Evolutionary conservation across 805 yeast species (phyloP).

Genomic region (Nakazawaea wyomingensis): DNA sequence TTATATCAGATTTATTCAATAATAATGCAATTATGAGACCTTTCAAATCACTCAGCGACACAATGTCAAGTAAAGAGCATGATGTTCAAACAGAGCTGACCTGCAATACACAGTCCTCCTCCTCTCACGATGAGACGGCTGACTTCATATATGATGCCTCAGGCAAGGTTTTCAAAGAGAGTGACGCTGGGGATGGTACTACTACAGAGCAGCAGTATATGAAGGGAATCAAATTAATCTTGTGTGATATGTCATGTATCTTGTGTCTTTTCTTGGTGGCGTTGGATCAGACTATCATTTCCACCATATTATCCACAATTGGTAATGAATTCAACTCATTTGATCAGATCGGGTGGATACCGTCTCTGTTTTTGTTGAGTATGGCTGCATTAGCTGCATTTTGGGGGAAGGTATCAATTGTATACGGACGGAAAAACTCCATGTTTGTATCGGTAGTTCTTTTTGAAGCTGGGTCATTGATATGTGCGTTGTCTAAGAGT

Average conservation of each 20-base stretch:
- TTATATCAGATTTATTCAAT: too few species aligned
- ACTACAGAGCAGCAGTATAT: slow-evolving; percentile 23
- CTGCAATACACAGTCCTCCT: not conserved
- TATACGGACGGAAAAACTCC: slow-evolving; percentile 51
- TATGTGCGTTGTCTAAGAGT: slow-evolving; percentile 47
- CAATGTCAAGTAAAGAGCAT: not conserved
- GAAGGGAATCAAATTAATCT: slow-evolving; percentile 18
- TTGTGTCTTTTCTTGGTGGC: slow-evolving; percentile 29
- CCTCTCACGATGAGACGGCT: not conserved
- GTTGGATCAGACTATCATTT: slow-evolving; percentile 55
- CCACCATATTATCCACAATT: slow-evolving; percentile 44
- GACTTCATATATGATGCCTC: slow-evolving; percentile 4
- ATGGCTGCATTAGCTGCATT: slow-evolving; percentile 47
- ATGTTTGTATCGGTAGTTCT: slow-evolving; percentile 43
- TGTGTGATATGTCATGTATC: slow-evolving; percentile 12
- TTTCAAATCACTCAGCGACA: too few species aligned
- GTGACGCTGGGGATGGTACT: slow-evolving; percentile 34
- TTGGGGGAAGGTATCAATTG: slow-evolving; percentile 55
- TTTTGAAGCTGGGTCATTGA: slow-evolving; percentile 58
- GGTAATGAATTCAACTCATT: slow-evolving; percentile 45
- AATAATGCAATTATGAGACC: too few species aligned
- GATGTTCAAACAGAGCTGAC: too few species aligned
- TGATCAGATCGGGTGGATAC: slow-evolving; percentile 53
- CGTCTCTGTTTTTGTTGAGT: slow-evolving; percentile 50
- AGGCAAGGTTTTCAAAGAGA: slow-evolving; percentile 18